These are phyloP conservation scores for Dothiorella sarmentorum DNA, from an alignment of 2,329 filamentous ascomycete species.

Conservation along the genomic window DNA sequence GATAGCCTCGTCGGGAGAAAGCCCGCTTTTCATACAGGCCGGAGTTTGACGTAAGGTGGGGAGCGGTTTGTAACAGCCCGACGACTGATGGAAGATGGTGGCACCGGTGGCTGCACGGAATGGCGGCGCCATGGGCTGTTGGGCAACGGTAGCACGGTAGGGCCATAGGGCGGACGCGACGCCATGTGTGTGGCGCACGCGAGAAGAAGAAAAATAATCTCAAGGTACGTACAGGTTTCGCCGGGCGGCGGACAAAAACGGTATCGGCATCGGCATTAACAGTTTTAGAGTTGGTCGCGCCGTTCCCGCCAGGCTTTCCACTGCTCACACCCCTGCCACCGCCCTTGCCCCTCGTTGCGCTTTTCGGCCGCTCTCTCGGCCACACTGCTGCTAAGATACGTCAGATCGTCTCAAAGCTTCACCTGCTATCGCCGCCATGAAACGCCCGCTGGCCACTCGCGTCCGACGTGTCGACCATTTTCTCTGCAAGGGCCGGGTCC, in stretches of 20 bases:
- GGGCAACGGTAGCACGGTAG: too few relatives aligned
- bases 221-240: not conserved
- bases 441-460: conserved; percentile 16
- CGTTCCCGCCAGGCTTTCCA: not conserved
- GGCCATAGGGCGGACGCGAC: not conserved
- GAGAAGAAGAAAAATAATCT: not conserved
- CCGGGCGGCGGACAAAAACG: not conserved
- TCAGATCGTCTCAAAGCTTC: conserved; percentile 16
- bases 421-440: conserved; percentile 18
- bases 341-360: conserved; percentile 12
- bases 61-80: not conserved
- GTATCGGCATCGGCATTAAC: too few relatives aligned
- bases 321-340: conserved; percentile 2
- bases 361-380: conserved; percentile 13
- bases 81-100: not conserved
- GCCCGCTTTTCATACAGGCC: conserved; percentile 15
- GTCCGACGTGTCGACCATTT: conserved; percentile 8
- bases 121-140: not conserved
- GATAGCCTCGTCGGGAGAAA: conserved; percentile 1
- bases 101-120: not conserved
- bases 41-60: conserved; percentile 7
- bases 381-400: conserved; percentile 12
- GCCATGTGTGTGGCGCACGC: not conserved
- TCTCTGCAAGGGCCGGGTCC: conserved; percentile 14
- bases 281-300: not conserved